Percentiles rank a stretch among this genome's conserved stretches.
phyloP scores from a whole-genome alignment of 257 asterid species.

The Nicotiana tomentosiformis region DNA sequence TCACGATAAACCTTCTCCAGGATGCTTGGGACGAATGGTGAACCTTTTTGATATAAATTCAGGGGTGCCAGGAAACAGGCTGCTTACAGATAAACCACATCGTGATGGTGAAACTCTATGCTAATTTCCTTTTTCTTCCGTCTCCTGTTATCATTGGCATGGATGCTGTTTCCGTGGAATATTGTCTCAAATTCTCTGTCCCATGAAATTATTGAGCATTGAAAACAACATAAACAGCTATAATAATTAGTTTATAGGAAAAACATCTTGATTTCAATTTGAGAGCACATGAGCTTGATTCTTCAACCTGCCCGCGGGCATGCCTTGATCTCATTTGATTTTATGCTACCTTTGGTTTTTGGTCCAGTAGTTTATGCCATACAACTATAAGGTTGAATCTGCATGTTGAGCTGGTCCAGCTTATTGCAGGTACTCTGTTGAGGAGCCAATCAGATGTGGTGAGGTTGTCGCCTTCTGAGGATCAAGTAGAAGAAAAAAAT shows the following conservation, averaged over 20 bases:
- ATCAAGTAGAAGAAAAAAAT: slow-evolving; percentile 59
- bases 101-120: slow-evolving; percentile 46
- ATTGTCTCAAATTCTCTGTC: not conserved
- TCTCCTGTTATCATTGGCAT: not conserved
- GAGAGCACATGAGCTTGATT: not conserved
- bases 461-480: slow-evolving; percentile 42
- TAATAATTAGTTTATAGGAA: not conserved
- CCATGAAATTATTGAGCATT: not conserved
- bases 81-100: slow-evolving; percentile 78
- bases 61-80: slow-evolving; percentile 56
- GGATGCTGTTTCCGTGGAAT: not conserved
- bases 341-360: not conserved
- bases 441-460: slow-evolving; percentile 74
- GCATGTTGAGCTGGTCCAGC: not conserved
- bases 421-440: slow-evolving; percentile 56
- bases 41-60: slow-evolving; percentile 71
- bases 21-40: slow-evolving; percentile 93
- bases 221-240: not conserved
- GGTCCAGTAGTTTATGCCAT: slow-evolving; percentile 5
- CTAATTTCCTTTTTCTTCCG: not conserved
- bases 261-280: not conserved
- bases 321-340: not conserved
- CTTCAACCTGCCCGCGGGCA: not conserved
- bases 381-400: slow-evolving; percentile 1
- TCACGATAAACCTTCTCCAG: slow-evolving; percentile 54